Evolutionary conservation across 1,284 basidiomycete species (phyloP), one percentile per base, ranked within the genome.

Genomic region (Calocybe gambosa): DNA sequence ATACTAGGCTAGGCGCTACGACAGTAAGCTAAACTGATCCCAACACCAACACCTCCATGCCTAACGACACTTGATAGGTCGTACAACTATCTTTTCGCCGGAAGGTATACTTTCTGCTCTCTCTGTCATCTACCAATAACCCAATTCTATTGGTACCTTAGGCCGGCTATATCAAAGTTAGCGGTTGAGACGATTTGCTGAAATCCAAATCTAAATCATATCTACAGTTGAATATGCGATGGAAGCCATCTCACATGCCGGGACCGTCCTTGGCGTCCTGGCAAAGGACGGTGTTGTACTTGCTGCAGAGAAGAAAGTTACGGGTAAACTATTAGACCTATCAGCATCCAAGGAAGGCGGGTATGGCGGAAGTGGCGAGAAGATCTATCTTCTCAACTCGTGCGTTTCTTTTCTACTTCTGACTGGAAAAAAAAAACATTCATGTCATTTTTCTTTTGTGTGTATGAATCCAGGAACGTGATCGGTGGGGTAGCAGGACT

Each of bases 231-330:
- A 98, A 71, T 98, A 98, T 80, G 93, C 93, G 42, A 97, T 97
- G 93, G 93, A 98, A 64, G 93, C 93, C 51, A 97, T 98, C 75
- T 94, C 92, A 21, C 92, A 95, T 60, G 94, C 93, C 21, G 94
- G 94, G 52, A 94, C 93, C 12, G 93, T 96, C 37, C 80, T 98
- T 23, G 93, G 93, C 34, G 87, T 97, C 45, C 77, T 96, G n/a
- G 91, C 93, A 16, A 92, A 89, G 62, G 92, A 94, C 56, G 95
- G 96, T 0, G 90, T 99, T 31, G 93, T 98, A 1, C 77, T 99
- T n/a, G 95, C 93, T 0, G 95, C 95, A 5, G 95, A 99, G 77
- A 99, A 99, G 83, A 96, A 96, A 70, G 93, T 99, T 34, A 98
- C 96, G 0, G 93, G 93, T 41, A 99, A 99, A 69, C 81, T 99